Evolutionary conservation across 2,329 filamentous ascomycete species (phyloP).

Genomic region (Dactylella cylindrospora): DNA sequence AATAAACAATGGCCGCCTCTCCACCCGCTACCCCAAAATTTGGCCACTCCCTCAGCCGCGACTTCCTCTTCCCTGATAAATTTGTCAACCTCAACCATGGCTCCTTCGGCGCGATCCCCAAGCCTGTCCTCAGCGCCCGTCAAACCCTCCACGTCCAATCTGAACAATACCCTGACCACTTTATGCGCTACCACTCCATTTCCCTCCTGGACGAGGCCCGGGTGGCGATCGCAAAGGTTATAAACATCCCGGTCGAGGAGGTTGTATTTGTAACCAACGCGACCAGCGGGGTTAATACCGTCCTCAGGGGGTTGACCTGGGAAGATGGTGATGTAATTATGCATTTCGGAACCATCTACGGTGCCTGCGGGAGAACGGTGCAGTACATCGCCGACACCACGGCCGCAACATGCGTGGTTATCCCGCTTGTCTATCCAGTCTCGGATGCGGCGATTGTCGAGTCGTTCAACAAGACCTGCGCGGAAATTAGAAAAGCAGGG

Average conservation of each 20-base stretch:
- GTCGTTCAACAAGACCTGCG: slow-evolving; percentile 63
- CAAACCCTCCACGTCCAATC: slow-evolving; percentile 66
- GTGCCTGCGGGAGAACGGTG: slow-evolving; percentile 72
- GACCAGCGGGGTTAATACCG: slow-evolving; percentile 73
- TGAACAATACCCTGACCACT: slow-evolving; percentile 72
- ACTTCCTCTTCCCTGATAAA: slow-evolving; percentile 40
- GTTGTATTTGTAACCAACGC: slow-evolving; percentile 81
- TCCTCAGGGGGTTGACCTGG: slow-evolving; percentile 74
- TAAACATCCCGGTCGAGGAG: slow-evolving; percentile 67
- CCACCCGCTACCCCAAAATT: slow-evolving; percentile 13
- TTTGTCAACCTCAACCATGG: slow-evolving; percentile 53
- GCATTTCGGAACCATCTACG: slow-evolving; percentile 77
- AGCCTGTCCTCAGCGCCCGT: slow-evolving; percentile 61
- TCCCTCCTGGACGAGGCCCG: slow-evolving; percentile 66
- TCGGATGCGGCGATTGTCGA: slow-evolving; percentile 67
- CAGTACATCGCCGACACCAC: slow-evolving; percentile 71
- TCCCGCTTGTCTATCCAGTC: slow-evolving; percentile 68
- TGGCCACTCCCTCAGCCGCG: slow-evolving; percentile 22
- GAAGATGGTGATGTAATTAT: slow-evolving; percentile 72
- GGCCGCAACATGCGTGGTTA: slow-evolving; percentile 56
- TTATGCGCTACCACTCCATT: slow-evolving; percentile 70
- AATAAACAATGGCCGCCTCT: not conserved
- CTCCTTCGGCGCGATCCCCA: slow-evolving; percentile 77
- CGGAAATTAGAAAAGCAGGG: slow-evolving; percentile 58
- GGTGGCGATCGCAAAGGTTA: slow-evolving; percentile 63